phyloP scores from a whole-genome alignment of 768 basidiomycete genomes.

The Grammothele lineata region DNA sequence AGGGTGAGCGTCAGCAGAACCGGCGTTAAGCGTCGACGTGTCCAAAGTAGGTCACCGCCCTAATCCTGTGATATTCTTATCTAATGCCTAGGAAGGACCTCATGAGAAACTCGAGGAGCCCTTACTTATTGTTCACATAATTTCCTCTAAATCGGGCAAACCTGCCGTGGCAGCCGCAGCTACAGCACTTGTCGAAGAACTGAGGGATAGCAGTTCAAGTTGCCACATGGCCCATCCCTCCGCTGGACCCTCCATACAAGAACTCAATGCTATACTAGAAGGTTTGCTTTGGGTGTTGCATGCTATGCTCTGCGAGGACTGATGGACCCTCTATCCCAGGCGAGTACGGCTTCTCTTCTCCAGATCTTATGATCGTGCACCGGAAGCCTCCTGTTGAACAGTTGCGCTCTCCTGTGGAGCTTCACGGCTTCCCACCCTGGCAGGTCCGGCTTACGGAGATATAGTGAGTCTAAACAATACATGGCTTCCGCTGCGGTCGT shows the following conservation, averaged over 20 bases:
- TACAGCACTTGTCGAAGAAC: constrained; percentile 35
- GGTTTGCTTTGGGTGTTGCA: constrained; percentile 33
- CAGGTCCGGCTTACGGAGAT: constrained; percentile 80
- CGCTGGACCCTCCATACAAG: constrained; percentile 26
- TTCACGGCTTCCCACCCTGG: constrained; percentile 82
- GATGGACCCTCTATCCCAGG: constrained; percentile 28
- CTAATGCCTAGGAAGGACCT: no score
- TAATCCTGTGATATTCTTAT: no score
- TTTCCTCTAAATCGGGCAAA: constrained; percentile 60
- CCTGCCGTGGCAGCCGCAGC: constrained; percentile 58
- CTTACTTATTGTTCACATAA: constrained; percentile 47
- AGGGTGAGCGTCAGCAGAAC: constrained; percentile 6
- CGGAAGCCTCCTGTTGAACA: constrained; percentile 38
- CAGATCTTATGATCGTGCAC: constrained; percentile 78
- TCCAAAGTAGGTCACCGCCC: no score
- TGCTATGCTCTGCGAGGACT: not conserved
- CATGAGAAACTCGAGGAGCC: no score
- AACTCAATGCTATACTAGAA: constrained; percentile 54
- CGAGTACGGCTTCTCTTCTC: constrained; percentile 52
- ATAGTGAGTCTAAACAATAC: constrained; percentile 46
- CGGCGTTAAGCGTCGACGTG: constrained; percentile 21
- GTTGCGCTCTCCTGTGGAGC: constrained; percentile 48
- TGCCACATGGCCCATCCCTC: not conserved
- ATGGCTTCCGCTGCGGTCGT: not conserved
- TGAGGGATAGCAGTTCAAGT: constrained; percentile 7